Evolutionary conservation across 139 green algal species (phyloP).

Genomic region (Tetraselmis chui): DNA sequence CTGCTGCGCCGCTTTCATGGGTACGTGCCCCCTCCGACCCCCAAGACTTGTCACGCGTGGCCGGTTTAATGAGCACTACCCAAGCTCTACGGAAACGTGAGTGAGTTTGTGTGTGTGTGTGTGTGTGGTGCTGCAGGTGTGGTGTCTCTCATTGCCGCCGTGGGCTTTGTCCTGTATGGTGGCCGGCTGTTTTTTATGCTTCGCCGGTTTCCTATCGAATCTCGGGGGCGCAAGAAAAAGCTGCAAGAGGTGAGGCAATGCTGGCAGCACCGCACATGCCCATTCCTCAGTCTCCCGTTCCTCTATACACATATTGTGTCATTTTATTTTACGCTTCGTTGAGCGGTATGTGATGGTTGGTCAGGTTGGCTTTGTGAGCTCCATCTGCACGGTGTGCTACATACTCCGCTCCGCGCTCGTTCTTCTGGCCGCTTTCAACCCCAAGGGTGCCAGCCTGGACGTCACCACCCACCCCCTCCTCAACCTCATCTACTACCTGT

Average conservation of each 20-base stretch:
- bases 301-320: neutral
- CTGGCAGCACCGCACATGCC: neutral
- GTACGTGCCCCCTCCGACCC: neutral
- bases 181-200: conserved; percentile 90
- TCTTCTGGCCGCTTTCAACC: conserved; percentile 49
- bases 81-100: too few relatives aligned
- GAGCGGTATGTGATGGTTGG: too few relatives aligned
- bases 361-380: conserved; percentile 75
- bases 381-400: conserved; percentile 90
- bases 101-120: too few relatives aligned
- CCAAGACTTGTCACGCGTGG: too few relatives aligned
- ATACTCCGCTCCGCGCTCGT: conserved; percentile 46
- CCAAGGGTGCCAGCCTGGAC: conserved; percentile 45
- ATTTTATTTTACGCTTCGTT: too few relatives aligned
- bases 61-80: too few relatives aligned
- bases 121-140: neutral
- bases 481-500: conserved; percentile 83
- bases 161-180: conserved; percentile 68
- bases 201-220: conserved; percentile 92
- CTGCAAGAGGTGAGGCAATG: conserved; percentile 69
- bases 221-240: conserved; percentile 87
- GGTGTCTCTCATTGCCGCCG: conserved; percentile 5
- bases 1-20: neutral
- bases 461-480: conserved; percentile 63
- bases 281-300: neutral